A percentile compares a stretch with the other conserved stretches of the same genome.
phyloP scores from a whole-genome alignment of 2,329 filamentous ascomycete genomes.

The Cercospora citrullina region DNA sequence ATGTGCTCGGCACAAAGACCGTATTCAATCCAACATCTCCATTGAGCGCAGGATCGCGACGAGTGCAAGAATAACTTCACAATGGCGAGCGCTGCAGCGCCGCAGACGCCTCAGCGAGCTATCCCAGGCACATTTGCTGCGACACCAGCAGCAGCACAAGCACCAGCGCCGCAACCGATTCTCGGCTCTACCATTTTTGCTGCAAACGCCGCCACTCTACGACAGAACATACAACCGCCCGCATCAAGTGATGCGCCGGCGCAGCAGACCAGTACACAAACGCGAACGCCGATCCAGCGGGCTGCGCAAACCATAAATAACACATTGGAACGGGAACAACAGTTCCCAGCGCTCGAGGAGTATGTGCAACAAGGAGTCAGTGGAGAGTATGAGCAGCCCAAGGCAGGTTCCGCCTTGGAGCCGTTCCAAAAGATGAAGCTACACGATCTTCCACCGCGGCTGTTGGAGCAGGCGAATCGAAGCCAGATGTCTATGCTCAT shows the following conservation, averaged over 20 bases:
- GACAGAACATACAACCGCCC: conserved; percentile 30
- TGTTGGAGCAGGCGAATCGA: conserved; percentile 89
- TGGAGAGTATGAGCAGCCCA: conserved; percentile 82
- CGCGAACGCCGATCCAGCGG: conserved; percentile 63
- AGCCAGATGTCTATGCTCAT: conserved; percentile 87
- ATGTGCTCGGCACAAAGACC: conserved; percentile 5
- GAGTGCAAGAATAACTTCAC: background rate
- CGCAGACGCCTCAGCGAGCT: conserved; percentile 65
- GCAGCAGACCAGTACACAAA: conserved; percentile 15
- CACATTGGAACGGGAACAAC: conserved; percentile 71
- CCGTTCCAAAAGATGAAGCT: conserved; percentile 86
- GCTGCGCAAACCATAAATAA: conserved; percentile 82
- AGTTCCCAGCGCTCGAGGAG: conserved; percentile 84
- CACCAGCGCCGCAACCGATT: conserved; percentile 11
- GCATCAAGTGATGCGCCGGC: conserved; percentile 19
- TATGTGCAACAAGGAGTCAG: conserved; percentile 84
- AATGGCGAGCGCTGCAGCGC: conserved; percentile 34
- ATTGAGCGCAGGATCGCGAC: background rate
- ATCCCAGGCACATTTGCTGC: conserved; percentile 75
- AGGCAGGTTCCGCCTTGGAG: conserved; percentile 66
- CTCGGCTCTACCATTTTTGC: conserved; percentile 36
- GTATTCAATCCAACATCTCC: background rate
- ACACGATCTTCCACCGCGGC: conserved; percentile 85
- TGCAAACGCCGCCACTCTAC: conserved; percentile 34
- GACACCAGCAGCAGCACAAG: conserved; percentile 60